These are phyloP conservation scores for Rhodotorula sp. DNA, from an alignment of 1,284 basidiomycete genomes.

Conservation along the genomic window DNA sequence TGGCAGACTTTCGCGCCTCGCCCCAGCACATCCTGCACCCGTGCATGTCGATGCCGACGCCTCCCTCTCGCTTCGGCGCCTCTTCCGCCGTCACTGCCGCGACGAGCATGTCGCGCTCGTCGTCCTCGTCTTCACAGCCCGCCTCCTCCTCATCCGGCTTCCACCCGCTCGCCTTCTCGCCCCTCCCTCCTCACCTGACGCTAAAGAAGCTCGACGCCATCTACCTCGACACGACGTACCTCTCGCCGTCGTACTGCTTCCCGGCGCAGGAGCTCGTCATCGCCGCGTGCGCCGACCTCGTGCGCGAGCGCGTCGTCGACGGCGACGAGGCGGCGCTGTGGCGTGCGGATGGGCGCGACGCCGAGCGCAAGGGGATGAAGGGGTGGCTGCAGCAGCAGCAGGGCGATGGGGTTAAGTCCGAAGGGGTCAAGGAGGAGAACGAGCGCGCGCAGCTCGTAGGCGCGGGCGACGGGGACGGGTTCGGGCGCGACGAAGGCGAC, in stretches of 20 bases:
- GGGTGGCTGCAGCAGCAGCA: constrained; percentile 51
- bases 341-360: constrained; percentile 35
- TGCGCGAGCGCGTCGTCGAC: constrained; percentile 59
- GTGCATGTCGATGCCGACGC: constrained; percentile 54
- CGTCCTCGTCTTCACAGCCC: not conserved
- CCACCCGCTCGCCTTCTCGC: not conserved
- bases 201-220: constrained; percentile 79
- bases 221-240: constrained; percentile 95
- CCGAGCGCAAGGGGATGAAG: constrained; percentile 44
- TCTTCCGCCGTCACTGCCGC: not conserved
- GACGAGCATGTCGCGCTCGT: constrained; percentile 1
- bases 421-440: constrained; percentile 47
- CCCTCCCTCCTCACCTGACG: constrained; percentile 47
- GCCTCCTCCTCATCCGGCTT: not conserved
- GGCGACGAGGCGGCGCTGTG: constrained; percentile 45
- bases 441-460: constrained; percentile 44
- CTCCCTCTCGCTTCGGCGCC: not conserved
- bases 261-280: constrained; percentile 92
- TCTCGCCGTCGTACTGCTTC: constrained; percentile 92
- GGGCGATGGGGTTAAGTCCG: constrained; percentile 15
- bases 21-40: constrained; percentile 82
- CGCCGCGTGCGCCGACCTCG: constrained; percentile 83
- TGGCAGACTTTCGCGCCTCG: constrained; percentile 53
- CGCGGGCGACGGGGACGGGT: constrained; percentile 13
- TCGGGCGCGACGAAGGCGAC: not conserved